A percentile compares a stretch with the other conserved stretches of the same genome.
phyloP scores from a whole-genome alignment of 805 yeast species.

The Lipomyces yamadae region DNA sequence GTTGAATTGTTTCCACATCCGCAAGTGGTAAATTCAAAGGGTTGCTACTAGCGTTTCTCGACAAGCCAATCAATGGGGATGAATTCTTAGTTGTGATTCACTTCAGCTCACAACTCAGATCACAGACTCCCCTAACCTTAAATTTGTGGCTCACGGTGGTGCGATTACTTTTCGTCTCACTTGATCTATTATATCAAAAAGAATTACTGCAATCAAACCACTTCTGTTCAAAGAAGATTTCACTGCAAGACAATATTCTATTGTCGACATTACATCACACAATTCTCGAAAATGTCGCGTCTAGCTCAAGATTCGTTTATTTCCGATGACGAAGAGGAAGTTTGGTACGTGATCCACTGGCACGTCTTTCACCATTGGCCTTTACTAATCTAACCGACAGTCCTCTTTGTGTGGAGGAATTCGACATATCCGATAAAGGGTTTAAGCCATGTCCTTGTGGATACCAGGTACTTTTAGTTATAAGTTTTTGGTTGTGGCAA shows the following conservation, averaged over 20 bases:
- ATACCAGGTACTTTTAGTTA: constrained; percentile 49
- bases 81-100: background rate
- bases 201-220: background rate
- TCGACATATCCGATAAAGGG: constrained; percentile 94
- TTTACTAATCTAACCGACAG: constrained; percentile 47
- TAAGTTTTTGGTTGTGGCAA: background rate
- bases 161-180: background rate
- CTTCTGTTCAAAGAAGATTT: background rate
- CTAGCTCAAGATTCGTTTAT: constrained; percentile 43
- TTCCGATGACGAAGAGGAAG: constrained; percentile 81
- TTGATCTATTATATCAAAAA: background rate
- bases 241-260: background rate
- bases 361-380: too few relatives aligned
- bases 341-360: constrained; percentile 53
- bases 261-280: background rate
- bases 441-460: constrained; percentile 99
- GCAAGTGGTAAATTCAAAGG: background rate
- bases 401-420: constrained; percentile 96
- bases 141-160: background rate
- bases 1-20: background rate
- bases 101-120: background rate
- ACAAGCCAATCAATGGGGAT: background rate
- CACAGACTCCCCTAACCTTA: background rate
- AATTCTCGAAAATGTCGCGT: constrained; percentile 29
- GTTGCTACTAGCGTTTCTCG: background rate